Evolutionary conservation across 1,284 basidiomycete genomes (phyloP), one percentile per base, ranked within the genome.

Genomic region (Cutaneotrichosporon dermatis): DNA sequence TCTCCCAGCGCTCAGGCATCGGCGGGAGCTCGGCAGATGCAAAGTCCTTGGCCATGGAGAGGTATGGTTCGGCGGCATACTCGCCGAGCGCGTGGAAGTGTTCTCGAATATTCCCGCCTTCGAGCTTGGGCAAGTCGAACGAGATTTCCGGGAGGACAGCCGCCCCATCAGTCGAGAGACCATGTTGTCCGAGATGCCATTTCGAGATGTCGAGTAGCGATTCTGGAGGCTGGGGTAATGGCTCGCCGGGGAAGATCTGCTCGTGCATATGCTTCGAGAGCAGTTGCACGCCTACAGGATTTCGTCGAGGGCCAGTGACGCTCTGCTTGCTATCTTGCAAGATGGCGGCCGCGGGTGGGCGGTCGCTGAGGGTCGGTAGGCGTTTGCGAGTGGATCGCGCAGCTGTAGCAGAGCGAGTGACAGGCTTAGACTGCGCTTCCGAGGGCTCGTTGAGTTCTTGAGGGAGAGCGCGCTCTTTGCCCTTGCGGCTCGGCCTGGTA

Each of bases 221-320:
- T 8, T 79, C 68, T 1, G 86, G 81, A 8, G 91, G 87, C 0
- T 82, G 65, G 1, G 86, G 87, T 52, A 89, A 86, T 1, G 84
- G 79, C 34, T 82, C 76, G 59, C 88, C 84, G 51, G 85, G 87
- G 76, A 98, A 98, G 58, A 96, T 82, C 73, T 97, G 94, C 4
- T 80, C 72, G 75, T 95, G 92, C 13, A 97, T 79, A 34, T 81
- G 79, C 4, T 85, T 83, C 4, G 92, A 90, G 39, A 99, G 85
- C 52, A 98, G 84, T 74, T 99, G 94, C 3, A 98, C 94, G 15
- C 94, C 93, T 39, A 93, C 83, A 64, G 90, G 85, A 71, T 96
- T 97, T 55, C 91, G 84, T 0, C 74, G 63, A 8, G 51, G 51
- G 10, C 46, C 46, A 25, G 16, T 10, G 10, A 15, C 44, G 3